Base-by-base conservation (phyloP, 352 stramenopile genomes). In the Globisporangium radiosum region DNA sequence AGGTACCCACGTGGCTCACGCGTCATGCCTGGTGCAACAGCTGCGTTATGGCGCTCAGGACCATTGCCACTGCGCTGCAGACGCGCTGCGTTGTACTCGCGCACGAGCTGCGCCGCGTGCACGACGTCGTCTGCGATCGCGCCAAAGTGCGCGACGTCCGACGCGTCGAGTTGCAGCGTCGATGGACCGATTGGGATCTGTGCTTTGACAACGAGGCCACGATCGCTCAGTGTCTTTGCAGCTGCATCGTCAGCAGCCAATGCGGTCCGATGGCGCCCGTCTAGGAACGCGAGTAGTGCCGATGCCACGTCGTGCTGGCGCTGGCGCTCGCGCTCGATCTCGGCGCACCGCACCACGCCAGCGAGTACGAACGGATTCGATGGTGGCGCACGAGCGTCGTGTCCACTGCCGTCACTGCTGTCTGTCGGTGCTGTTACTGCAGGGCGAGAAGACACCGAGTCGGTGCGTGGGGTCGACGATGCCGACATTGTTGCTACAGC, bases 151-250 rank as follows among this genome's bases (percentile, higher is more conserved):
- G 55, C 44, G 0, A 90, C 49, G 49, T 91, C 79, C 1, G 67
- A 19, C 0, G 68, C 45, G 19, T 85, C 70, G 6, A 93, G 60
- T 9, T 62, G 60, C 42, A 91, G 63, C 47, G 75, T 73, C 4
- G 83, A 85, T 2, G 81, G 77, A 1, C 81, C 83, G 44, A 93
- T 73, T 1, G 83, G 83, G 54, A 91, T 84, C 58, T 93, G 83
- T 10, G 77, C 75, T 47, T 86, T 88, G 25, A 90, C 54, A 17
- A 89, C 75, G n/a, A 93, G 71, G 15, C 83, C 83, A 19, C 75
- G 60, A 0, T 64, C 55, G 39, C 71, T 75, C 19, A 93, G 56
- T n/a, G 81, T 57, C 8, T 71, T 51, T 1, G 72, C 81, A 14
- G 80, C 66, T 33, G 57, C 60, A 15, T 78, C 68, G 47, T 93